Percentiles rank a stretch among this genome's conserved stretches.
These are phyloP conservation scores for Talaromyces stipitatus DNA, from an alignment of 495 filamentous ascomycete genomes.

Conservation along the genomic window DNA sequence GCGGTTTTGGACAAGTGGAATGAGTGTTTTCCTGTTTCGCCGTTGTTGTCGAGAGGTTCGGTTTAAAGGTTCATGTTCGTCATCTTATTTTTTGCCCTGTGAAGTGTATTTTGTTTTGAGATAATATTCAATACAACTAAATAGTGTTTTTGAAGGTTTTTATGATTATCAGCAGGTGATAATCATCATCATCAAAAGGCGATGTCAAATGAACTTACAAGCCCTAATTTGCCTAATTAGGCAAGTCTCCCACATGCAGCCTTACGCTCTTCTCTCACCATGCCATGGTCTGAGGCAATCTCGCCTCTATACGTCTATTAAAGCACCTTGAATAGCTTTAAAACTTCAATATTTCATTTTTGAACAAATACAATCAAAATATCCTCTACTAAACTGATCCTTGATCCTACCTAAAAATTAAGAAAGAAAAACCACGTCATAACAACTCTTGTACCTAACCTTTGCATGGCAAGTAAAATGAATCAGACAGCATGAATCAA, in stretches of 20 bases:
- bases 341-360: no score
- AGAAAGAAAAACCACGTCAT: not conserved
- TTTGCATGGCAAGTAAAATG: not conserved
- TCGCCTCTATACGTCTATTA: not conserved
- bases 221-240: not conserved
- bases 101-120: no score
- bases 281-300: not conserved
- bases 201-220: not conserved
- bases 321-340: not conserved
- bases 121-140: no score
- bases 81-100: no score
- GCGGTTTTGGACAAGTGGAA: not conserved
- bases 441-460: not conserved
- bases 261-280: not conserved
- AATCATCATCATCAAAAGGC: no score
- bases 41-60: not conserved
- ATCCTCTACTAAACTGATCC: not conserved
- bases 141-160: no score
- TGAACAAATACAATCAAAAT: not conserved
- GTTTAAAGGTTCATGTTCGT: not conserved
- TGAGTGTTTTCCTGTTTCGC: not conserved
- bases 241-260: not conserved
- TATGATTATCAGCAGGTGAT: no score
- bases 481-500: not conserved
- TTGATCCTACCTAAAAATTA: not conserved